Percentiles rank a stretch among this genome's conserved stretches.
These are phyloP conservation scores for Xylaria castorea DNA, from an alignment of 495 filamentous ascomycete genomes.

Conservation along the genomic window DNA sequence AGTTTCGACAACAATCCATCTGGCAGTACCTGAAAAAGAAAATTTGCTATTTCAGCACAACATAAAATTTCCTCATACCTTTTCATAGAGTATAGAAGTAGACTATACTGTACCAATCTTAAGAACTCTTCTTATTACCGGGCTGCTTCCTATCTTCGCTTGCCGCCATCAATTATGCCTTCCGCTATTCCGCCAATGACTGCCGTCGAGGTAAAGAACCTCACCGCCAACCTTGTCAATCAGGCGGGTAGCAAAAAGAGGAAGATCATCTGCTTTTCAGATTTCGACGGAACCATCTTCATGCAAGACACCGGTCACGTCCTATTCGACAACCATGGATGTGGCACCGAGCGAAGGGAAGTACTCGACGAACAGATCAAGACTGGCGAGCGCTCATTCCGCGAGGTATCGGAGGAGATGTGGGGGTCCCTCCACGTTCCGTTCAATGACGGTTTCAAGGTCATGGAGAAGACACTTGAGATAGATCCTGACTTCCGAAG, in stretches of 20 bases:
- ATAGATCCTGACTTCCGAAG: constrained; percentile 70
- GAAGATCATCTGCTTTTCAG: constrained; percentile 66
- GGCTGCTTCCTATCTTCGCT: neutral
- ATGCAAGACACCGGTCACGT: constrained; percentile 81
- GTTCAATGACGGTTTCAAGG: constrained; percentile 75
- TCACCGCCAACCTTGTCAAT: constrained; percentile 29
- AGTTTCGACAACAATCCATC: neutral
- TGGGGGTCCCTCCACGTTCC: constrained; percentile 73
- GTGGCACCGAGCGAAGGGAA: constrained; percentile 61
- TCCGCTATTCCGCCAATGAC: constrained; percentile 39
- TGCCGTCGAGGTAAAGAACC: neutral
- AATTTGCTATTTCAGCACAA: neutral
- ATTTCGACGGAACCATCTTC: constrained; percentile 82
- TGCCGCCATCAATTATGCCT: constrained; percentile 41
- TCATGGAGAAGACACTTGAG: constrained; percentile 69
- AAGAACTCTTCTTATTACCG: neutral
- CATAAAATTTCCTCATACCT: neutral
- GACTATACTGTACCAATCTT: neutral
- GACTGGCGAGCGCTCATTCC: constrained; percentile 69
- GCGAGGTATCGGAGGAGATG: constrained; percentile 80
- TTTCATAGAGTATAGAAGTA: neutral
- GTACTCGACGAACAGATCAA: constrained; percentile 72
- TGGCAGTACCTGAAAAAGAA: neutral
- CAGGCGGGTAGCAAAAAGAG: constrained; percentile 44
- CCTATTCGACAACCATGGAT: constrained; percentile 72